Percentiles rank a stretch among this genome's conserved stretches.
Conservation (phyloP, 352 stramenopile genomes). For the Phytophthora crassamura region DNA sequence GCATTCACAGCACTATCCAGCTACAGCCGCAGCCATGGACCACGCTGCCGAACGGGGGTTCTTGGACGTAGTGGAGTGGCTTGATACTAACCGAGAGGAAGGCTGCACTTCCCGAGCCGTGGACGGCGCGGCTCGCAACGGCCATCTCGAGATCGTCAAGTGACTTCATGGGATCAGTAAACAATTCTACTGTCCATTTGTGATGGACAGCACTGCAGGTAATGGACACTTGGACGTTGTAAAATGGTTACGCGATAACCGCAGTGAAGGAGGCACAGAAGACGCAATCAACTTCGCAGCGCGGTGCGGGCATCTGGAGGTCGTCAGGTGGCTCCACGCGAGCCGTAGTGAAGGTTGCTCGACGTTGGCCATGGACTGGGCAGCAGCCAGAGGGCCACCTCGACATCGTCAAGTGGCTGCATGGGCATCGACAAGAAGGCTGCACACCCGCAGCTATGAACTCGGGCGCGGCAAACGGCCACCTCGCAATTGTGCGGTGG, state of each 20-base stretch:
- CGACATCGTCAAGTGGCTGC: slow-evolving; percentile 9
- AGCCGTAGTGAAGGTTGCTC: slow-evolving; percentile 9
- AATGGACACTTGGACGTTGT: slow-evolving; percentile 14
- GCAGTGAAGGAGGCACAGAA: slow-evolving; percentile 7
- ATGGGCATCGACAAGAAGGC: slow-evolving; percentile 7
- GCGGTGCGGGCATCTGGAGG: slow-evolving; percentile 7
- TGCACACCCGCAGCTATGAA: slow-evolving; percentile 3
- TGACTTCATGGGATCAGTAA: slow-evolving; percentile 15
- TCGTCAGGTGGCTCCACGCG: slow-evolving; percentile 15
- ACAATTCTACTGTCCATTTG: slow-evolving; percentile 13
- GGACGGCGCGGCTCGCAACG: slow-evolving; percentile 17
- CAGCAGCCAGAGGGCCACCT: slow-evolving; percentile 4
- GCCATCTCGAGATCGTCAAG: slow-evolving; percentile 19
- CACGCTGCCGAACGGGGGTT: slow-evolving; percentile 8
- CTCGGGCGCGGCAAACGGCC: slow-evolving; percentile 1
- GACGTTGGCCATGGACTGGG: slow-evolving; percentile 14
- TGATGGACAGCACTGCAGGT: slow-evolving; percentile 10
- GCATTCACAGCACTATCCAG: neutral
- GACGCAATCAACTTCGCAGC: slow-evolving; percentile 14
- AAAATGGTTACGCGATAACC: slow-evolving; percentile 10
- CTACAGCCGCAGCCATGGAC: neutral
- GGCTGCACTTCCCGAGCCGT: slow-evolving; percentile 16
- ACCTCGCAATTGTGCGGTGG: slow-evolving; percentile 15
- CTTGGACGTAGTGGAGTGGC: slow-evolving; percentile 15
- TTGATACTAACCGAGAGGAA: slow-evolving; percentile 10